A percentile compares a stretch with the other conserved stretches of the same genome.
Evolutionary conservation across 371 early-diverging fungal species (phyloP).

Genomic region (Syncephalastrum contaminatum): DNA sequence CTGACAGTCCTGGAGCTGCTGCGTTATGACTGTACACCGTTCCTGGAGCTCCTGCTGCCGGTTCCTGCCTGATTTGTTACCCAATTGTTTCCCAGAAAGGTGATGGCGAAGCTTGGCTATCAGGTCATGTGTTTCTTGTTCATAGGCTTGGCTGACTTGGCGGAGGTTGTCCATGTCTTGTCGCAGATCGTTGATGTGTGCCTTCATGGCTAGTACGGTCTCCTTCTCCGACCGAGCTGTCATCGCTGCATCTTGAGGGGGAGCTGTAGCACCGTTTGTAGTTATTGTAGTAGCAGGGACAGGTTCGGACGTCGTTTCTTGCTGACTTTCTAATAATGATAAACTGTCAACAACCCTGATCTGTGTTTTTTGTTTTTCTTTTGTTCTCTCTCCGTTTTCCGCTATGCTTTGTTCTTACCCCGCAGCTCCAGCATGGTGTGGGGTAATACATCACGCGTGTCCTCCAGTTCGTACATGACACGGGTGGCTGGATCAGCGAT

Average conservation of each 20-base stretch:
- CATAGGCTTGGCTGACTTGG: constrained; percentile 22
- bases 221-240: neutral
- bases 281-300: too few relatives aligned
- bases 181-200: constrained; percentile 43
- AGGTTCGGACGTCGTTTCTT: too few relatives aligned
- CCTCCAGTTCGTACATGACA: constrained; percentile 64
- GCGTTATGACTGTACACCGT: constrained; percentile 57
- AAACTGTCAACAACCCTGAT: too few relatives aligned
- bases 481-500: constrained; percentile 50
- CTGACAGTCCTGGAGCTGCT: constrained; percentile 66
- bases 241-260: neutral
- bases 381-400: neutral
- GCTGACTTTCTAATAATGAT: too few relatives aligned
- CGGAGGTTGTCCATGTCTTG: constrained; percentile 52
- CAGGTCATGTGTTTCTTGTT: too few relatives aligned
- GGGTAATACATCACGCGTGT: constrained; percentile 50
- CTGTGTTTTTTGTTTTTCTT: too few relatives aligned
- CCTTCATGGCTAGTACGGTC: constrained; percentile 2
- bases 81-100: constrained; percentile 17
- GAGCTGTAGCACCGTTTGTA: too few relatives aligned
- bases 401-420: neutral
- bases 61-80: constrained; percentile 11
- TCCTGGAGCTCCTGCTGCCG: constrained; percentile 52
- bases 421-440: constrained; percentile 7
- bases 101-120: too few relatives aligned